Evolutionary conservation across 352 stramenopile genomes (phyloP), one percentile per base, ranked within the genome.

Genomic region (Phytophthora vignae): DNA sequence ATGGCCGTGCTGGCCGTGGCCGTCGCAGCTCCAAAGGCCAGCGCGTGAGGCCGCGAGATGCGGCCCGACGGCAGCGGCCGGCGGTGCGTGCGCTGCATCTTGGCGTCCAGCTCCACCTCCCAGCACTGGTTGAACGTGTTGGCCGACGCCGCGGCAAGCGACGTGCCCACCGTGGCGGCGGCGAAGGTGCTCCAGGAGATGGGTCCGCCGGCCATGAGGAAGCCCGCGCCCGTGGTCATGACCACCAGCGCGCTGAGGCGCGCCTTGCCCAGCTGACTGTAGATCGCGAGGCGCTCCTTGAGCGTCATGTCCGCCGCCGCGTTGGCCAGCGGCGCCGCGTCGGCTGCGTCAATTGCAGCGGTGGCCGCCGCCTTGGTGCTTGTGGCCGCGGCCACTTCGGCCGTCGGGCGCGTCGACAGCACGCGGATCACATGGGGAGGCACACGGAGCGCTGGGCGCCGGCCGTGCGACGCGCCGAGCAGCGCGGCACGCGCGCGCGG

Each of bases 61-160:
- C 78, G 81, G 29, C 94, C 94, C 11, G 90, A 92, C 8, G 98
- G 97, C 22, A 99, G 77, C 36, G 98, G 98, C 29, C 98, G 90
- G 62, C 95, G 85, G 67, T 91, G 87, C 21, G 98, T 99, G 46
- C 98, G 91, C 77, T 99, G 97, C 98, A 99, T 99, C 71, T 90
- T 90, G 29, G 78, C 69, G 85, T 99, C 98, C 42, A 97, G 89
- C 44, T 98, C 85, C 25, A 96, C 79, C 77, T 99, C 98, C 71
- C 98, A 98, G 55, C 98, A 91, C 82, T 99, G 98, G 90, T 99
- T 99, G 68, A 99, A 99, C 29, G 97, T 98, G 75, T 97, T 98
- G 33, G 96, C 96, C 2, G 97, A 97, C 10, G 91, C 94, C 6
- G 91, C 94, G 38, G 97, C 98, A 11, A 99, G 79, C 19, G 94